Conservation (phyloP, 306 rosid species). For the Ammopiptanthus mongolicus region DNA sequence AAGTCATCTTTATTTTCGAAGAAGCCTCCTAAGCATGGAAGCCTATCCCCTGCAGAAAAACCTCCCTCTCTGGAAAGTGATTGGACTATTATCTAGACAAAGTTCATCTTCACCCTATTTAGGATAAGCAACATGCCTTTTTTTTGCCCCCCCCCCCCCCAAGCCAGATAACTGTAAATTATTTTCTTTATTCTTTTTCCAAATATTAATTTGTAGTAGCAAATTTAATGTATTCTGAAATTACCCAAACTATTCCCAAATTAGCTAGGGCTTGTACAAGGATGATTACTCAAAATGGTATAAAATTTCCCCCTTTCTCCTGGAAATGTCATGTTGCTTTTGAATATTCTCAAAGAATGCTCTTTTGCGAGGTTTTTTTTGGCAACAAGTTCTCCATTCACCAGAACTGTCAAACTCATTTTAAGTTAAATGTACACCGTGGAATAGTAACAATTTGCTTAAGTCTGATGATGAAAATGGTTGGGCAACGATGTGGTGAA, state of each 20-base stretch:
- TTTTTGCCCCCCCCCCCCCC: neutral
- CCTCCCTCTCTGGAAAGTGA: slow-evolving; percentile 33
- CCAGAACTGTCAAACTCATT: neutral
- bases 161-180: slow-evolving; percentile 49
- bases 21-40: slow-evolving; percentile 63
- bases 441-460: neutral
- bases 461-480: neutral
- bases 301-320: neutral
- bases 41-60: slow-evolving; percentile 28
- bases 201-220: neutral
- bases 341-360: neutral
- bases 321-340: neutral
- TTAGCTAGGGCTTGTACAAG: neutral
- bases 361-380: neutral
- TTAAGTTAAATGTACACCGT: neutral
- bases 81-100: slow-evolving; percentile 58
- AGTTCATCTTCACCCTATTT: neutral
- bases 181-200: neutral
- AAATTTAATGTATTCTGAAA: neutral
- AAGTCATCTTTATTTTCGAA: slow-evolving; percentile 79
- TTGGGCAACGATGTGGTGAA: neutral
- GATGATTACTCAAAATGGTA: neutral
- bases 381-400: neutral
- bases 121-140: neutral
- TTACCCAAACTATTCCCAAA: neutral